Evolutionary conservation across 306 rosid species (phyloP).

Genomic region (Cucumis cinereus): DNA sequence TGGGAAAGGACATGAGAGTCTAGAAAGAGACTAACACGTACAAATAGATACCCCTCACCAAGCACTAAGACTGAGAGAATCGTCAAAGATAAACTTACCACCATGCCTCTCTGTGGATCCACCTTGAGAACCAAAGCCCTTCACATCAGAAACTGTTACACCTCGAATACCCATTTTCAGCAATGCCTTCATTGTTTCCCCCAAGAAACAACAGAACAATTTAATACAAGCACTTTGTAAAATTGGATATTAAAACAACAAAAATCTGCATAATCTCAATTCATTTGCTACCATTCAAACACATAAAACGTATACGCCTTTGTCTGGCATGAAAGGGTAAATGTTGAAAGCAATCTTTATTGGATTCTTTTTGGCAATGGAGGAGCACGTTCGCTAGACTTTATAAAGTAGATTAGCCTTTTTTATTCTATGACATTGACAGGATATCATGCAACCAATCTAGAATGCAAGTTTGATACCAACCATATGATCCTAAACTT

Average conservation of each 20-base stretch:
- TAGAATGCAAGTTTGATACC: background rate
- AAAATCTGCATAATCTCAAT: background rate
- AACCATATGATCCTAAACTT: background rate
- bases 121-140: slow-evolving; percentile 95
- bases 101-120: slow-evolving; percentile 92
- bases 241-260: background rate
- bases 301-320: background rate
- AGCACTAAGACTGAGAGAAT: background rate
- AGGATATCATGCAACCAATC: background rate
- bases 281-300: background rate
- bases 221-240: slow-evolving; percentile 5
- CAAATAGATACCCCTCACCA: background rate
- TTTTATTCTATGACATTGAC: background rate
- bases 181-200: slow-evolving; percentile 42
- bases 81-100: slow-evolving; percentile 32
- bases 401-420: background rate
- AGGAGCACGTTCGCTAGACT: background rate
- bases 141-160: slow-evolving; percentile 77
- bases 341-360: background rate
- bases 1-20: background rate
- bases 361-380: background rate
- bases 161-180: slow-evolving; percentile 81
- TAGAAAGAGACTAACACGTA: background rate
- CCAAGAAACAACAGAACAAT: background rate
- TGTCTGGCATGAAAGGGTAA: background rate